Base-by-base conservation (phyloP, 2,329 filamentous ascomycete genomes). In the Hymenoscyphus salicellus region DNA sequence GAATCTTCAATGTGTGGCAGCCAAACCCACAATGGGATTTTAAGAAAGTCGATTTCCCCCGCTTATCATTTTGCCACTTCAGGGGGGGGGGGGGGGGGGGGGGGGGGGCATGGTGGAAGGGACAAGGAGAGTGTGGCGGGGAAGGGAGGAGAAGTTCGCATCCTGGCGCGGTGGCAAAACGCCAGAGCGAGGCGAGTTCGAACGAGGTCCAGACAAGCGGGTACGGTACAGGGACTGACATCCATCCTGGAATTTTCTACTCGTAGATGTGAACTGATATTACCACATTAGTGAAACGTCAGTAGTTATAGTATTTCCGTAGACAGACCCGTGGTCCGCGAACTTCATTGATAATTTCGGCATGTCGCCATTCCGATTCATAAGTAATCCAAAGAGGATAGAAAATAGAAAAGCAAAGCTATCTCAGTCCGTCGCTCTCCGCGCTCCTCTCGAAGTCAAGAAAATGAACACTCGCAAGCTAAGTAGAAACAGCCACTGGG, bases 1-100 rank as follows among this genome's bases (percentile, higher is more conserved):
- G 58, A 65, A 52, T 65, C 56, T 41, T 55, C 17, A 55, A 41
- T 36, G 30, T 23, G 38, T 49, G 41, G 63, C 32, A 55, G 17
- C 26, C 1, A 16, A 30, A 33, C 30, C 55, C 55, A 33, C 33
- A 46, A 65, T 65, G 64, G 64, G 60, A 65, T 60, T 65, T 55
- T 58, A 46, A 33, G 43, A 49, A 65, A 60, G 63, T 59, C 64
- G 43, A 55, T 65, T 32, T 14, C 46, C 46, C 46, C 46, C 46
- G 46, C 20, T 52, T 26, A 52, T 52, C 46, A 52, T 52, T 26
- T 52, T 23, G 46, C 46, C 46, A 52, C 46, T 14, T 20, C 20
- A 20, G 11, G 46, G 46, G 46, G n/a, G n/a, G n/a, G n/a, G n/a
- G n/a, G n/a, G n/a, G n/a, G n/a, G n/a, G n/a, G n/a, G n/a, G n/a